Conservation (phyloP, 345 rosid genomes). For the Eucalyptus marginata region DNA sequence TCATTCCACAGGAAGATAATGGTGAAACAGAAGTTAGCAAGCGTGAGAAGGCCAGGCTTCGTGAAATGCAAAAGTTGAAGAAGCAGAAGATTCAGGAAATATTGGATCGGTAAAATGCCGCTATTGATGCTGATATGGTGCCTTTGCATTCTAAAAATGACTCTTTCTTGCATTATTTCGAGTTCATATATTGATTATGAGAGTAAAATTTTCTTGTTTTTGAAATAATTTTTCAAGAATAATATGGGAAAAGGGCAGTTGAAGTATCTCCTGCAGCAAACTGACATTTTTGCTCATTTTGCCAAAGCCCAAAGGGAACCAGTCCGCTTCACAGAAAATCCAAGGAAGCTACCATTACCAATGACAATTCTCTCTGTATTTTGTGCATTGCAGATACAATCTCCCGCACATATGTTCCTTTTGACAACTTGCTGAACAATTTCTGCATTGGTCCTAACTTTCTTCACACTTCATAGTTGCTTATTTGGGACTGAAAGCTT, state of each 20-base stretch:
- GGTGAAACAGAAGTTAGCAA: constrained; percentile 49
- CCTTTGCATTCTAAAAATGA: background rate
- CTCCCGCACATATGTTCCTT: background rate
- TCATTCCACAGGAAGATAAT: constrained; percentile 32
- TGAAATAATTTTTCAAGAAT: constrained; percentile 34
- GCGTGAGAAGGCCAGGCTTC: constrained; percentile 68
- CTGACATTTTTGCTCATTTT: constrained; percentile 95
- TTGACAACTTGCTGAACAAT: background rate
- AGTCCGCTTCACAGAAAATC: constrained; percentile 48
- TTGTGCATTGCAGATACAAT: background rate
- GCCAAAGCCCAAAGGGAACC: constrained; percentile 46
- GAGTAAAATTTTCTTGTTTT: background rate
- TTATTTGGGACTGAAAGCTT: background rate
- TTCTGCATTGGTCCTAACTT: background rate
- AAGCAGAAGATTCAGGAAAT: constrained; percentile 88
- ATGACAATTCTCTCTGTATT: background rate
- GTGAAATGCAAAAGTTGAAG: constrained; percentile 80
- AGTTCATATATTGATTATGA: background rate
- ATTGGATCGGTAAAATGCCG: constrained; percentile 74
- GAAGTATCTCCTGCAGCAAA: constrained; percentile 90
- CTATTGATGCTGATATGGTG: constrained; percentile 91
- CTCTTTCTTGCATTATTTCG: background rate
- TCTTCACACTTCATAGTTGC: background rate
- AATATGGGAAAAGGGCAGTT: constrained; percentile 75
- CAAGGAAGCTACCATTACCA: constrained; percentile 57